Conservation (phyloP, 2,329 filamentous ascomycete genomes). For the Aureobasidium leucospermi region DNA sequence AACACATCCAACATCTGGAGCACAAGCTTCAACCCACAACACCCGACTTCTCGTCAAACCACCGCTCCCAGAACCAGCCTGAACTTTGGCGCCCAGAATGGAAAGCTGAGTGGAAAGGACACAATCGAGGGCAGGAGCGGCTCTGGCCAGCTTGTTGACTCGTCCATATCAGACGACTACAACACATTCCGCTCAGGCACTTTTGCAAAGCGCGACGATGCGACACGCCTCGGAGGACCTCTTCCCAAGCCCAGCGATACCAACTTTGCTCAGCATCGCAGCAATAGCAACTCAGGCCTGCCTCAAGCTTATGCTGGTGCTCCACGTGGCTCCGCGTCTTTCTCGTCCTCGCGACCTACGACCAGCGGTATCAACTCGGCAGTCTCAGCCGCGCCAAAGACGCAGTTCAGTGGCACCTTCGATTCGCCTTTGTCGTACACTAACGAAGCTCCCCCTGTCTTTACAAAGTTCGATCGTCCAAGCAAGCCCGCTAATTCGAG, state of each 20-base stretch:
- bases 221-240: conserved; percentile 18
- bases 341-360: conserved; percentile 18
- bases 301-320: conserved; percentile 28
- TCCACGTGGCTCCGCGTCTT: conserved; percentile 20
- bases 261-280: conserved; percentile 30
- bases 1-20: conserved; percentile 6
- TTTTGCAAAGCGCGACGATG: conserved; percentile 31
- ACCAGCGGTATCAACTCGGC: not conserved
- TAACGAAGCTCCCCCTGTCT: conserved; percentile 26
- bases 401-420: conserved; percentile 19
- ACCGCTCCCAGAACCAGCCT: not conserved
- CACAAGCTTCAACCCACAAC: not conserved
- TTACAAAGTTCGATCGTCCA: conserved; percentile 28
- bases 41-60: not conserved
- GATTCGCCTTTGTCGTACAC: conserved; percentile 17
- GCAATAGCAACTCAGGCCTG: conserved; percentile 29
- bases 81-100: not conserved
- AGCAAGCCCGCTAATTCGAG: conserved; percentile 15
- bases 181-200: conserved; percentile 35
- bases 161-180: conserved; percentile 63
- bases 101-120: conserved; percentile 18
- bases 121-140: conserved; percentile 53
- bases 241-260: conserved; percentile 17
- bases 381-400: conserved; percentile 18
- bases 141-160: conserved; percentile 60